These are phyloP conservation scores for Colletotrichum paranaense DNA, from an alignment of 2,329 filamentous ascomycete genomes.

Conservation along the genomic window DNA sequence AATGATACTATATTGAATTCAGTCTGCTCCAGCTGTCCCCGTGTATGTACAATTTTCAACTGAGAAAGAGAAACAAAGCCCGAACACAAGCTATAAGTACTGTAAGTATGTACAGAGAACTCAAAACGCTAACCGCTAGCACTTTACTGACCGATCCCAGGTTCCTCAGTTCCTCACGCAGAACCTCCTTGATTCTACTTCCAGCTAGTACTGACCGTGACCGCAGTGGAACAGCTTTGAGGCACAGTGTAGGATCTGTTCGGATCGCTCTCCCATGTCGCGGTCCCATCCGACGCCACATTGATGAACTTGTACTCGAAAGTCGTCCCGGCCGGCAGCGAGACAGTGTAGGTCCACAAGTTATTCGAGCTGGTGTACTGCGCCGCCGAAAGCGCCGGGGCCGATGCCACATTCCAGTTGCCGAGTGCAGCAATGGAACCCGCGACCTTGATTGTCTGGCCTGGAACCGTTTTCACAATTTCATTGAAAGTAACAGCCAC, in stretches of 20 bases:
- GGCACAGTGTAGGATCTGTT: slow-evolving; percentile 51
- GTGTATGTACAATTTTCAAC: no score
- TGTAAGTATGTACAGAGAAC: background rate
- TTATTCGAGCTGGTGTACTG: slow-evolving; percentile 65
- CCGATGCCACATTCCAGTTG: slow-evolving; percentile 51
- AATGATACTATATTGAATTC: no score
- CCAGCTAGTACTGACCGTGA: slow-evolving; percentile 41
- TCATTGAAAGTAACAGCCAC: slow-evolving; percentile 56
- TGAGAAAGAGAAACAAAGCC: no score
- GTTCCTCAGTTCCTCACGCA: background rate
- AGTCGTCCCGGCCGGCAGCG: slow-evolving; percentile 60
- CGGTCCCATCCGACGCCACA: slow-evolving; percentile 58
- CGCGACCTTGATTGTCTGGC: slow-evolving; percentile 61
- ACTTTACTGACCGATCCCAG: background rate
- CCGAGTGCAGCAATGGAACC: slow-evolving; percentile 54
- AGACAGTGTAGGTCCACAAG: slow-evolving; percentile 65
- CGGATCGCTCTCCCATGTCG: slow-evolving; percentile 69
- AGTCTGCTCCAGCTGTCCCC: no score
- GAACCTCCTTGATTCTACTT: slow-evolving; percentile 2
- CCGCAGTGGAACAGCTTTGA: slow-evolving; percentile 37
- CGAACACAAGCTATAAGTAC: no score
- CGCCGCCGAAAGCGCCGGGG: slow-evolving; percentile 60
- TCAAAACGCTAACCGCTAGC: background rate
- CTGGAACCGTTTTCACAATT: slow-evolving; percentile 57
- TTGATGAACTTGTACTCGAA: slow-evolving; percentile 74